Evolutionary conservation across 768 basidiomycete species (phyloP).

Genomic region (Trametes gibbosa): DNA sequence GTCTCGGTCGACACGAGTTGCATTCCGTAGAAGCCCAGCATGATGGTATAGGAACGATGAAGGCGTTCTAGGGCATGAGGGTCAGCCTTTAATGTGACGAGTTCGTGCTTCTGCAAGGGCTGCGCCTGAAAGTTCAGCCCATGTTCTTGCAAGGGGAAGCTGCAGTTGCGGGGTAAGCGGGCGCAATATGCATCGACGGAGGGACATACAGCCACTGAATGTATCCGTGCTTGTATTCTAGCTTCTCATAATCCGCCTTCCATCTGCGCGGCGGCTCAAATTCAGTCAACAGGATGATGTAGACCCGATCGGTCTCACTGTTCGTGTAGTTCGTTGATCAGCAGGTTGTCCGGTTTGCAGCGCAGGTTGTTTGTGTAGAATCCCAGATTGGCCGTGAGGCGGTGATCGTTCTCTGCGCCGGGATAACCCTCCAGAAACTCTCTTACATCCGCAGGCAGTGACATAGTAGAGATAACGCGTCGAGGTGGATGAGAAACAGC

Average conservation of each 20-base stretch:
- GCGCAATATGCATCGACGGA: background rate
- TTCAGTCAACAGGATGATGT: too few relatives aligned
- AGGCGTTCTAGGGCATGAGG: conserved; percentile 47
- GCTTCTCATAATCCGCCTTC: conserved; percentile 55
- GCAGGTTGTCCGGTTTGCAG: conserved; percentile 59
- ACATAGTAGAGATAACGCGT: background rate
- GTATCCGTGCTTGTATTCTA: conserved; percentile 70
- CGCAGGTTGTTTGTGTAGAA: conserved; percentile 60
- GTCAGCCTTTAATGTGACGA: conserved; percentile 52
- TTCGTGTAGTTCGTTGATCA: conserved; percentile 62
- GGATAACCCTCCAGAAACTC: conserved; percentile 60
- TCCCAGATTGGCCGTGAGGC: conserved; percentile 45
- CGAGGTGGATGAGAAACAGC: background rate
- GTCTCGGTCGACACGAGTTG: conserved; percentile 53
- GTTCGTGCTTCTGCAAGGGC: conserved; percentile 66
- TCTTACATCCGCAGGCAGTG: conserved; percentile 51
- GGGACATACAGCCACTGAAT: conserved; percentile 75
- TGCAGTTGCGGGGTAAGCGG: conserved; percentile 23
- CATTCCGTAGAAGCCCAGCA: conserved; percentile 85
- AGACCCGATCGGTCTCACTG: conserved; percentile 36
- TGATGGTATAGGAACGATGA: conserved; percentile 60
- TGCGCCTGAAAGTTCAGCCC: conserved; percentile 71
- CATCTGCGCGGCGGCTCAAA: conserved; percentile 42
- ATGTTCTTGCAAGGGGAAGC: conserved; percentile 72
- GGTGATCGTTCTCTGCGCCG: conserved; percentile 36